Evolutionary conservation across 208 protist genomes (phyloP).

Genomic region (Naegleria fowleri): DNA sequence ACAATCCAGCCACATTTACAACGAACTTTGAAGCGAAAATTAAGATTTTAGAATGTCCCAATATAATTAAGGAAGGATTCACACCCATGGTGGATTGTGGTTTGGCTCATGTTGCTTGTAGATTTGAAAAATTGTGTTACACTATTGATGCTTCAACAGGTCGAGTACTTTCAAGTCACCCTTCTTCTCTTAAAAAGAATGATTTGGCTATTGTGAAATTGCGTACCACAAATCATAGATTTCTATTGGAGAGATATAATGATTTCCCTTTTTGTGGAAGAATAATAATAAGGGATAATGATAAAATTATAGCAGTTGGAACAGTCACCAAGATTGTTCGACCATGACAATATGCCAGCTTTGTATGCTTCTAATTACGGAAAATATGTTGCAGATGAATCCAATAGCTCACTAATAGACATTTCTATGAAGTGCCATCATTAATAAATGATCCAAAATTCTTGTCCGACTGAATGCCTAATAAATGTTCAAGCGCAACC

Average conservation of each 20-base stretch:
- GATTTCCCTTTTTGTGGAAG: conserved; percentile 51
- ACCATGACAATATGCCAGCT: no score
- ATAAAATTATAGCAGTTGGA: conserved; percentile 52
- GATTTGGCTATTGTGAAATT: conserved; percentile 48
- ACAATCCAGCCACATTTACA: conserved; percentile 48
- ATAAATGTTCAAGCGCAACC: no score
- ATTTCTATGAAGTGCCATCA: no score
- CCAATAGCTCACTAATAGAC: no score
- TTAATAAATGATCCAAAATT: no score
- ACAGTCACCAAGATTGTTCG: conserved; percentile 38
- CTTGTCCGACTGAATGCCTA: no score
- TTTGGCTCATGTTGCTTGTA: conserved; percentile 48
- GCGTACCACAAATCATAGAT: conserved; percentile 45
- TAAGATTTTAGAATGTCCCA: conserved; percentile 51
- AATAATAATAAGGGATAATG: conserved; percentile 52
- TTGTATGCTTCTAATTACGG: no score
- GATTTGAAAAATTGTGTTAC: conserved; percentile 46
- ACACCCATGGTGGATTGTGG: conserved; percentile 53
- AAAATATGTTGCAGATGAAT: no score
- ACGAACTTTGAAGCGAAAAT: conserved; percentile 51
- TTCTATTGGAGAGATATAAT: conserved; percentile 56
- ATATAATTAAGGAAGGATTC: conserved; percentile 56
- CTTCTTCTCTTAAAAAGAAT: conserved; percentile 50
- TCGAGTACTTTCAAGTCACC: conserved; percentile 46
- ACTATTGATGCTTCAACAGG: conserved; percentile 56